Base-by-base conservation (phyloP, 2,329 filamentous ascomycete species). In the Clarireedia paspali region DNA sequence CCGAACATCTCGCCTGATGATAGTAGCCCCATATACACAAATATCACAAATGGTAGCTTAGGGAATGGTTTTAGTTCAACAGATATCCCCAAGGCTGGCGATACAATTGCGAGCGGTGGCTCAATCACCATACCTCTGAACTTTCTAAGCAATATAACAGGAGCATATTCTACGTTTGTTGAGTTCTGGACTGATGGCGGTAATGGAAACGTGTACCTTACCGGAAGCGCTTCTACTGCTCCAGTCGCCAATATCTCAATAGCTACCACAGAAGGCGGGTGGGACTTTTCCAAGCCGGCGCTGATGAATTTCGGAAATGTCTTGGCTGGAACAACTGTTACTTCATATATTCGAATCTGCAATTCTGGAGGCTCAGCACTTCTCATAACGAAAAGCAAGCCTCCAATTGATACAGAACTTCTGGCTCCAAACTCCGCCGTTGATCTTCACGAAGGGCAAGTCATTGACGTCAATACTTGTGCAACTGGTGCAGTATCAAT, bases 291-390 rank as follows among this genome's bases (percentile, higher is more conserved):
- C 50, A n/a, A 40, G 59, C 62, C 23, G 53, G 51, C 58, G 6
- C 17, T 62, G 2, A 63, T 67, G 51, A 58, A 64, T 26, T 67
- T 69, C 49, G 68, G 68, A 12, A 60, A 62, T 30, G 64, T 67
- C 26, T 51, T 62, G 15, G 63, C 66, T 12, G 62, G 66, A 5
- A 64, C 57, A n/a, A 63, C 62, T 9, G 46, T 56, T 1, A 59
- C 63, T 26, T 62, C 56, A 10, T 57, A 60, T 24, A 66, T 70
- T 34, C 61, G 63, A 20, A 61, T 69, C 38, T 67, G 64, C 54
- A 70, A 70, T 34, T 59, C 60, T 23, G 68, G 68, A 24, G 67
- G 66, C 2, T 68, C 67, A 6, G 59, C 62, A 15, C 60, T 70
- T 6, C 48, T 60, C 9, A 66, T 70, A 26, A 62, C 62, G 4